Base-by-base conservation (phyloP, 2,329 filamentous ascomycete genomes). In the Aspergillus intermedius region DNA sequence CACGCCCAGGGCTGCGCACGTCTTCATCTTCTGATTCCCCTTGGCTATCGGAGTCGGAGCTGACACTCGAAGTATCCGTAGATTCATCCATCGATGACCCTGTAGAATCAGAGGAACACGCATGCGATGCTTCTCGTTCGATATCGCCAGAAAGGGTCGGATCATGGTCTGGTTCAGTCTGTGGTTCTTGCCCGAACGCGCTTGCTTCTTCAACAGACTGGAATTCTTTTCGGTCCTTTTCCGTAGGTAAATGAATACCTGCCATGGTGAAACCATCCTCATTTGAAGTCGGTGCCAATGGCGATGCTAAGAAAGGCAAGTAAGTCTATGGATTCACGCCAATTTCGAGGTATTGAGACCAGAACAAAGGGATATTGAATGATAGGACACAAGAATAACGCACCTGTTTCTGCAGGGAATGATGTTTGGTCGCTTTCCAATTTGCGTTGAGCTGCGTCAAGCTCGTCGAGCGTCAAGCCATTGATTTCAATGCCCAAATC, bases 401-500 rank as follows among this genome's bases (percentile, higher is more conserved):
- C 59, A 61, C 60, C 57, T 56, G 62, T 47, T 52, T 54, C 46
- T 45, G 47, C 17, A 25, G 35, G 44, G 41, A 46, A 49, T 7
- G 45, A 19, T 41, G 49, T 48, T 45, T 60, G 49, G 37, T 55
- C 49, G 23, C 51, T 42, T 51, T 61, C 57, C 15, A 57, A 32
- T 28, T 53, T 57, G 23, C 50, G 53, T 47, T 60, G 58, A 10
- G 60, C 60, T 4, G 70, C 68, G 49, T 73, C 68, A 21, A 77
- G 63, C 45, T 74, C 67, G 21, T 69, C 69, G 48, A 74, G 62
- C 3, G 71, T 67, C 56, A 75, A 67, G 3, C 72, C 73, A 45
- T 74, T 68, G 1, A 74, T 74, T 48, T 78, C 72, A 37, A 75
- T 58, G 35, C 72, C 73, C 17, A 79, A 64, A 45, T 60, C 62